A percentile compares a stretch with the other conserved stretches of the same genome.
Conservation (phyloP, 129 eudicot genomes). For the Sambucus nigra region DNA sequence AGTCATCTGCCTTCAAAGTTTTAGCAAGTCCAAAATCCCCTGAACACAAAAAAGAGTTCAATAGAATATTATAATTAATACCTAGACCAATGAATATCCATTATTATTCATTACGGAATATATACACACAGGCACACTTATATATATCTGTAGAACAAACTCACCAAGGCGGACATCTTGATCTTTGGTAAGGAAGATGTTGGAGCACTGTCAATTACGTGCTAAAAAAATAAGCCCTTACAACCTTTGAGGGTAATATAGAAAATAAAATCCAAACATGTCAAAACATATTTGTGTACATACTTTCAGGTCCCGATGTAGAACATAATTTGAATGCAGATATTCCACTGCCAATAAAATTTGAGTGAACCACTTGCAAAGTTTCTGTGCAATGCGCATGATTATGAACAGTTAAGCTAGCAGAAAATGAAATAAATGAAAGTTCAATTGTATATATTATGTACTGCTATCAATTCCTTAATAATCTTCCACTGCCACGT, state of each 20-base stretch:
- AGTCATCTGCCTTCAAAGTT: constrained; percentile 95
- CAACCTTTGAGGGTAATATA: constrained; percentile 6
- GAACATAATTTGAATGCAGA: constrained; percentile 85
- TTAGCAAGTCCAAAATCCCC: constrained; percentile 99
- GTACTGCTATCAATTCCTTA: not conserved
- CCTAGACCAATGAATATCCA: constrained; percentile 1
- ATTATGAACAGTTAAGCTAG: constrained; percentile 5
- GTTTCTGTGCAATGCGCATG: constrained; percentile 43
- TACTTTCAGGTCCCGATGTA: constrained; percentile 94
- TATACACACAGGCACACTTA: not conserved
- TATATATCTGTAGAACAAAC: constrained; percentile 4
- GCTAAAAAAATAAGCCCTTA: constrained; percentile 10
- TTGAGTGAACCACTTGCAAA: constrained; percentile 93
- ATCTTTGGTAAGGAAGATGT: constrained; percentile 94
- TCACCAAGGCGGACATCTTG: constrained; percentile 96
- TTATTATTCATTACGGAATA: not conserved
- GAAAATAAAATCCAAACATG: constrained; percentile 12
- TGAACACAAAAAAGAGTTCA: constrained; percentile 19
- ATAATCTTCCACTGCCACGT: not conserved
- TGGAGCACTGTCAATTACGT: constrained; percentile 68
- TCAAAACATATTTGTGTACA: constrained; percentile 12
- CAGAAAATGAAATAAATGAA: not conserved
- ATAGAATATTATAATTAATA: not conserved
- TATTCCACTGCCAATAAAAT: constrained; percentile 89
- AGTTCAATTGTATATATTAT: too few relatives aligned